Evolutionary conservation across 2,329 filamentous ascomycete species (phyloP).

Genomic region (Simplicillium sp.): DNA sequence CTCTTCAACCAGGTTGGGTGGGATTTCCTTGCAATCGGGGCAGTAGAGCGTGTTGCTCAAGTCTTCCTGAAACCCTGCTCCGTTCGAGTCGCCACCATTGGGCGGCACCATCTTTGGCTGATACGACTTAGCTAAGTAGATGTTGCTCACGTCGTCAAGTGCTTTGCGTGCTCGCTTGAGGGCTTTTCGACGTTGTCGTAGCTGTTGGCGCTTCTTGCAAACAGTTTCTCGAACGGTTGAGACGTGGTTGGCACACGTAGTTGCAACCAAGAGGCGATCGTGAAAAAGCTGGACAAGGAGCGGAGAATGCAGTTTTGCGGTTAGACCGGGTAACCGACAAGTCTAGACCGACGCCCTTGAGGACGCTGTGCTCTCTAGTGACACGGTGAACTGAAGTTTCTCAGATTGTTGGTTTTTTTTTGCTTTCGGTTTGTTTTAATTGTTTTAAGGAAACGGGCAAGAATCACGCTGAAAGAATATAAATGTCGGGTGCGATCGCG

Average conservation of each 20-base stretch:
- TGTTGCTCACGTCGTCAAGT: constrained; percentile 30
- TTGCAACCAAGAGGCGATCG: constrained; percentile 27
- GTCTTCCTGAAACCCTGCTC: constrained; percentile 61
- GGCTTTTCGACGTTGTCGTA: constrained; percentile 22
- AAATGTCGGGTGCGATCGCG: no score
- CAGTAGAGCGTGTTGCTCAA: constrained; percentile 80
- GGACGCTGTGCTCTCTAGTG: no score
- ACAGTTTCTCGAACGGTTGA: constrained; percentile 14
- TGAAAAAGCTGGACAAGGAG: constrained; percentile 53
- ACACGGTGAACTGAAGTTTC: no score
- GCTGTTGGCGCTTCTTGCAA: constrained; percentile 21
- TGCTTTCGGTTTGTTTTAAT: constrained; percentile 3
- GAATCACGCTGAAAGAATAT: no score
- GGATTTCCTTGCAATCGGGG: constrained; percentile 80
- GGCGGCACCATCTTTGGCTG: constrained; percentile 36
- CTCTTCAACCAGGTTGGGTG: constrained; percentile 90
- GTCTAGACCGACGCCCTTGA: not conserved
- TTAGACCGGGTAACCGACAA: constrained; percentile 12
- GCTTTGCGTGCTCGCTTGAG: constrained; percentile 24
- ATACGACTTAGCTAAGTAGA: constrained; percentile 32
- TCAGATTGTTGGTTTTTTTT: constrained; percentile 1
- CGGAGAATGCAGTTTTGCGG: constrained; percentile 63
- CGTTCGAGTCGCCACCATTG: constrained; percentile 20
- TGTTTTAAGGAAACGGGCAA: not conserved
- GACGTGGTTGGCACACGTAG: constrained; percentile 7